Evolutionary conservation across 768 basidiomycete species (phyloP).

Genomic region (Fistulinella prunicolor): DNA sequence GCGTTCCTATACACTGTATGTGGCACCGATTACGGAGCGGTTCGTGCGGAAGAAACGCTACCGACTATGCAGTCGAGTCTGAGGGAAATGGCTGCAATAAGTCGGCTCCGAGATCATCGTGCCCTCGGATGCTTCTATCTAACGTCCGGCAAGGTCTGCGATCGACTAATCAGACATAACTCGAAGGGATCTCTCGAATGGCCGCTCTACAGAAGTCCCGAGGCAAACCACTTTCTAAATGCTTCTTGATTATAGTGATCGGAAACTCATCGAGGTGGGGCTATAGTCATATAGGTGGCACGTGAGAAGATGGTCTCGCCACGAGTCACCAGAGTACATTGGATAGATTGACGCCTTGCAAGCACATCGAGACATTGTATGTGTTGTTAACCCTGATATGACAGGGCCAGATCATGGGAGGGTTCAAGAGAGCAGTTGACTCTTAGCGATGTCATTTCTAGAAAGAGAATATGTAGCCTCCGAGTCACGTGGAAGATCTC

Average conservation of each 20-base stretch:
- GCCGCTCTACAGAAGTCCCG: slow-evolving; percentile 36
- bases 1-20: slow-evolving; percentile 38
- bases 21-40: slow-evolving; percentile 40
- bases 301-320: slow-evolving; percentile 15
- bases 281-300: slow-evolving; percentile 40
- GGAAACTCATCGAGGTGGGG: slow-evolving; percentile 66
- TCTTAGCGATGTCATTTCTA: no score
- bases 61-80: slow-evolving; percentile 46
- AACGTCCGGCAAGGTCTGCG: slow-evolving; percentile 12
- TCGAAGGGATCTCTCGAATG: slow-evolving; percentile 41
- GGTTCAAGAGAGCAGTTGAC: slow-evolving; percentile 10
- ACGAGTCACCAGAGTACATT: no score
- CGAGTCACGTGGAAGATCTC: background rate
- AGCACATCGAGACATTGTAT: slow-evolving; percentile 66
- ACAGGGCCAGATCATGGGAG: slow-evolving; percentile 59
- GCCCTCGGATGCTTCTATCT: background rate
- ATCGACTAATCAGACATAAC: slow-evolving; percentile 45
- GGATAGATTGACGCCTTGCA: background rate
- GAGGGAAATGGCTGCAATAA: slow-evolving; percentile 44
- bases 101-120: slow-evolving; percentile 18
- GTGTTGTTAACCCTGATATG: slow-evolving; percentile 53
- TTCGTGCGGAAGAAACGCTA: slow-evolving; percentile 43
- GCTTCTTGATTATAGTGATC: slow-evolving; percentile 50
- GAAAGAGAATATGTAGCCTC: background rate
- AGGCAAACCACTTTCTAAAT: slow-evolving; percentile 54